A percentile compares a stretch with the other conserved stretches of the same genome.
These are phyloP conservation scores for Brassica incana DNA, from an alignment of 345 rosid genomes.

Conservation along the genomic window DNA sequence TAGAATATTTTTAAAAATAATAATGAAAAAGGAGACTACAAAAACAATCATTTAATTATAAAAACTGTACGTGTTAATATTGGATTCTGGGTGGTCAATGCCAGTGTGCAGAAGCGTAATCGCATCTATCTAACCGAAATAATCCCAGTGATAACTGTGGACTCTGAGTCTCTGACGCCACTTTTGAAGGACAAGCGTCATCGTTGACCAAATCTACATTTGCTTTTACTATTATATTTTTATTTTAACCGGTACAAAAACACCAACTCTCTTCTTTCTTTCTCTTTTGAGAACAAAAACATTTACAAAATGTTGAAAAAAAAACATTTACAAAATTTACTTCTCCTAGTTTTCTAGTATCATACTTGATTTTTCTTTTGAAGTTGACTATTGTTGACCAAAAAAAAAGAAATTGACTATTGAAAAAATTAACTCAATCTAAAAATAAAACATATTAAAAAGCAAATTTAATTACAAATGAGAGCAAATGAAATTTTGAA, in stretches of 20 bases:
- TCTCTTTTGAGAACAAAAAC: not conserved
- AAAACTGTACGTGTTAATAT: not conserved
- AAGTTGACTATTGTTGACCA: not conserved
- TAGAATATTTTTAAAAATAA: not conserved
- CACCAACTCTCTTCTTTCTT: slow-evolving; percentile 18
- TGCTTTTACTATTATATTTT: not conserved
- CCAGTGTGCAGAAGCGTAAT: slow-evolving; percentile 24
- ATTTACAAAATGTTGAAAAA: not conserved
- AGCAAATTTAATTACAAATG: not conserved
- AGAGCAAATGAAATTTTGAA: not conserved
- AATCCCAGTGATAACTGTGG: slow-evolving; percentile 16
- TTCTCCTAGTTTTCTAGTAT: not conserved
- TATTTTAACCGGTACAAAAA: not conserved
- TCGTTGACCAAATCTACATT: slow-evolving; percentile 15
- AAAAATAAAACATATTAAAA: not conserved
- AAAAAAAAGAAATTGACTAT: not conserved
- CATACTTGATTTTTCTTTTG: not conserved
- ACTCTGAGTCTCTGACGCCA: slow-evolving; percentile 26
- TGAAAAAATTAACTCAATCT: not conserved
- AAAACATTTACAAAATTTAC: not conserved
- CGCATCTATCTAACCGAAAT: slow-evolving; percentile 19
- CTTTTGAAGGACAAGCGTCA: slow-evolving; percentile 16
- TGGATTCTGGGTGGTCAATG: slow-evolving; percentile 13
- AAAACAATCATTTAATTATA: not conserved
- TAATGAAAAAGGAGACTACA: not conserved